phyloP scores from a whole-genome alignment of 768 basidiomycete genomes.

The Serendipita indica region DNA sequence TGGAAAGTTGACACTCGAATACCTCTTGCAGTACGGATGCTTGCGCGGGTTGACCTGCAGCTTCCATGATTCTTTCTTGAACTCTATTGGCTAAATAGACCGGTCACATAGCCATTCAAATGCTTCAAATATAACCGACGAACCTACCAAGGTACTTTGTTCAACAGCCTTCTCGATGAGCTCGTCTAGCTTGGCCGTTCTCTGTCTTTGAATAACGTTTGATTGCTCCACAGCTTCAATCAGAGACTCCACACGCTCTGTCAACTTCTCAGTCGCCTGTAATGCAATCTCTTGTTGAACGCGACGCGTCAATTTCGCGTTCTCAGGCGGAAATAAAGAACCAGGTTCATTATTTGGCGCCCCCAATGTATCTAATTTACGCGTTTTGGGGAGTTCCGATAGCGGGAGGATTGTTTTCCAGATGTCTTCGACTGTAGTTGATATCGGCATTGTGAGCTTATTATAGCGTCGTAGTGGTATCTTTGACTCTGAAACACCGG shows the following conservation, averaged over 20 bases:
- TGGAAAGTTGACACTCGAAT: neutral
- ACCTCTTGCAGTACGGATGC: neutral
- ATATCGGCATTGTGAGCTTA: neutral
- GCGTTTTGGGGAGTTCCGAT: neutral
- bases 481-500: neutral
- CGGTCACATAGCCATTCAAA: too few species aligned
- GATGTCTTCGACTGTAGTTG: neutral
- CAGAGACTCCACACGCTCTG: constrained; percentile 1
- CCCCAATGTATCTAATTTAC: neutral
- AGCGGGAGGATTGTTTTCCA: neutral
- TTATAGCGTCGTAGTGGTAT: neutral
- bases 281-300: neutral
- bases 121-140: neutral
- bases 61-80: neutral
- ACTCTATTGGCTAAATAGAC: neutral
- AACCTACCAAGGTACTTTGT: neutral
- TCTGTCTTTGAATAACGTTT: neutral
- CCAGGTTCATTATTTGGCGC: neutral
- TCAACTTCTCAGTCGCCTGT: neutral
- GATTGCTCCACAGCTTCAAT: neutral
- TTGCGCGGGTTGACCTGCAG: neutral
- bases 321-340: neutral
- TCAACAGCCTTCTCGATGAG: neutral
- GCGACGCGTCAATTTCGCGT: neutral
- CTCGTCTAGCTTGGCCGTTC: neutral